These are phyloP conservation scores for Phlebiopsis gigantea DNA, from an alignment of 768 basidiomycete genomes.

Conservation along the genomic window DNA sequence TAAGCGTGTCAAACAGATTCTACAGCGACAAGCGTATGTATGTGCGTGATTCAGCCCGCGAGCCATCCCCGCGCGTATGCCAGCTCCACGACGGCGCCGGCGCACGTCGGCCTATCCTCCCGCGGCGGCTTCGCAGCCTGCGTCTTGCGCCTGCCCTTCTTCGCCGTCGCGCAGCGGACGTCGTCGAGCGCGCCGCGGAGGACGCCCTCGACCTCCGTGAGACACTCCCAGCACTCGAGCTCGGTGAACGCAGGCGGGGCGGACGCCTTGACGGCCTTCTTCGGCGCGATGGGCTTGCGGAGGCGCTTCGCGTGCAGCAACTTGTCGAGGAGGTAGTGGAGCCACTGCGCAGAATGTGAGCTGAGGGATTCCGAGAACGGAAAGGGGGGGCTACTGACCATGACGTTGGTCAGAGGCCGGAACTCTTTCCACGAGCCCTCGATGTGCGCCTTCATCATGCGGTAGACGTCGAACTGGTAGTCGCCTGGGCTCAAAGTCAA, in stretches of 20 bases:
- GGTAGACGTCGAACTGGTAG: constrained; percentile 93
- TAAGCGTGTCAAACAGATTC: background rate
- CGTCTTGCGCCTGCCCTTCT: constrained; percentile 34
- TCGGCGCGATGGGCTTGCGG: constrained; percentile 44
- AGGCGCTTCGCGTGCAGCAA: constrained; percentile 67
- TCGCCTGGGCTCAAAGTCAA: constrained; percentile 46
- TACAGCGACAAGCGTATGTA: background rate
- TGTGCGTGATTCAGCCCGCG: background rate
- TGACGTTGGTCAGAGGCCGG: constrained; percentile 81
- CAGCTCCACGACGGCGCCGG: constrained; percentile 57
- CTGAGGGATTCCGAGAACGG: background rate
- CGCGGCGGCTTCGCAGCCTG: constrained; percentile 22
- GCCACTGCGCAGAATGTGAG: constrained; percentile 54
- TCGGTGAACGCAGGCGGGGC: constrained; percentile 46
- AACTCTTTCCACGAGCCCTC: constrained; percentile 68
- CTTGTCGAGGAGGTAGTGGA: constrained; percentile 78
- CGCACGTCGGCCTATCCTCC: constrained; percentile 29
- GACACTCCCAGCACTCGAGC: constrained; percentile 62
- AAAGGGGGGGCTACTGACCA: constrained; percentile 47
- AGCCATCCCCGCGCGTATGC: constrained; percentile 64
- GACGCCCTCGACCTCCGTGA: constrained; percentile 60
- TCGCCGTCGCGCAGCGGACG: constrained; percentile 24
- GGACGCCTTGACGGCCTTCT: constrained; percentile 21
- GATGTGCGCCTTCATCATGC: constrained; percentile 71
- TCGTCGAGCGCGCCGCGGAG: constrained; percentile 41